Evolutionary conservation across 805 yeast species (phyloP), one percentile per base, ranked within the genome.

Genomic region (Candida dajiaensis): DNA sequence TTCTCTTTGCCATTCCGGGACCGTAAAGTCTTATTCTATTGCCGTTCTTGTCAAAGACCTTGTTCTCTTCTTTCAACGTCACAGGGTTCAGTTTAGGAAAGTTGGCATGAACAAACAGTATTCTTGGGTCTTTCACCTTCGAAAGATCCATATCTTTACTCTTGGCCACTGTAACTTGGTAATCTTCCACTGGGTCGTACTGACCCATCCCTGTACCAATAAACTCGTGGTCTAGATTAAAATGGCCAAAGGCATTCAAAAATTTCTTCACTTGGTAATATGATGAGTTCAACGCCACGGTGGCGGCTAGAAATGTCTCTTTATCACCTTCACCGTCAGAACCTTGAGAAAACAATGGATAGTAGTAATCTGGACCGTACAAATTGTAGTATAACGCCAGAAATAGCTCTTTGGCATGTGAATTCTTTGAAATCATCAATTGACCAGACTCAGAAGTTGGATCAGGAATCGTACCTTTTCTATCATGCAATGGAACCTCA

Each of bases 121-220:
- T 58, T 35, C 57, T 56, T 40, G 72, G 70, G n/a, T 47, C 55
- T 41, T 51, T 54, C 8, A 44, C 53, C 28, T 53, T 47, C 5
- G 36, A 33, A 3, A 33, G 20, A 3, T 49, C 39, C 11, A 45
- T 40, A n/a, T 53, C 40, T 22, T 40, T 43, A 20, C 51, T 53
- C 41, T 66, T 68, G 22, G 55, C 57, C 28, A 51, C 41, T 48
- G 57, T 58, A 15, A 67, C 48, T 42, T 59, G 56, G 45, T 61
- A 76, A 56, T 81, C 85, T 45, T 74, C 77, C 7, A 71, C 71
- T 0, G 84, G 82, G 56, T 80, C 78, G 50, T 62, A 74, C 53
- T 80, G 85, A 1, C 81, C 84, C 85, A 80, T 80, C 12, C 81
- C 84, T 18, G 77, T 71, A 6, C 84, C 85, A n/a, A 68, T 59